These are phyloP conservation scores for Biscutella laevigata DNA, from an alignment of 441 rosid species.

Conservation along the genomic window DNA sequence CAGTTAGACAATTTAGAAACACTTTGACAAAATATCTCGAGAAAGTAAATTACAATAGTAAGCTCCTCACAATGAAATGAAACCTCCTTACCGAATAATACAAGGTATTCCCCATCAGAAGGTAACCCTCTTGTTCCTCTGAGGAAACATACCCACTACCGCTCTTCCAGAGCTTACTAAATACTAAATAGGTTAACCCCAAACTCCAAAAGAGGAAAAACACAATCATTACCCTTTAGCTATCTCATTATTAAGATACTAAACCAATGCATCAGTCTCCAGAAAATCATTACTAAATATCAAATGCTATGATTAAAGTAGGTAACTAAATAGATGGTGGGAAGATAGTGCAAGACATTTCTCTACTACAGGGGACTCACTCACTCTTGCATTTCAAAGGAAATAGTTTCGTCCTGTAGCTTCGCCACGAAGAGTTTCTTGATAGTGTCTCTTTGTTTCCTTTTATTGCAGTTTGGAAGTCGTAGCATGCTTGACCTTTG, in stretches of 20 bases:
- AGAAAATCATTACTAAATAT: background rate
- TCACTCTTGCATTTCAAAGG: background rate
- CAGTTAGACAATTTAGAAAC: background rate
- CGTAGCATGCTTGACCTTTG: constrained; percentile 89
- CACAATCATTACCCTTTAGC: too few relatives aligned
- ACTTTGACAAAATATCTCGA: background rate
- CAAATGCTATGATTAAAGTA: background rate
- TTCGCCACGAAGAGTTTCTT: background rate
- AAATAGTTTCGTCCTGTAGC: background rate
- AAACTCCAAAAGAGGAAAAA: background rate
- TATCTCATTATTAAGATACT: background rate
- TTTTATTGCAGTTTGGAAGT: constrained; percentile 45
- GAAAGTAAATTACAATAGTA: too few relatives aligned
- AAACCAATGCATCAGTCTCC: background rate
- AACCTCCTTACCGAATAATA: background rate
- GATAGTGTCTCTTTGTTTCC: constrained; percentile 2
- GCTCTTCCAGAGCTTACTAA: background rate
- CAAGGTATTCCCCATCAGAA: too few relatives aligned
- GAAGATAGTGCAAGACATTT: background rate
- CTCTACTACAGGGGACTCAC: background rate
- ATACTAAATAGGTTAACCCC: background rate
- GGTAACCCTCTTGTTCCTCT: background rate
- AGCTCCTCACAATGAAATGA: too few relatives aligned
- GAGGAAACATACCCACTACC: background rate
- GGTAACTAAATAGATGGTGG: background rate